Evolutionary conservation across 371 early-diverging fungal genomes (phyloP), one percentile per base, ranked within the genome.

Genomic region (Haplosporangium sp.): DNA sequence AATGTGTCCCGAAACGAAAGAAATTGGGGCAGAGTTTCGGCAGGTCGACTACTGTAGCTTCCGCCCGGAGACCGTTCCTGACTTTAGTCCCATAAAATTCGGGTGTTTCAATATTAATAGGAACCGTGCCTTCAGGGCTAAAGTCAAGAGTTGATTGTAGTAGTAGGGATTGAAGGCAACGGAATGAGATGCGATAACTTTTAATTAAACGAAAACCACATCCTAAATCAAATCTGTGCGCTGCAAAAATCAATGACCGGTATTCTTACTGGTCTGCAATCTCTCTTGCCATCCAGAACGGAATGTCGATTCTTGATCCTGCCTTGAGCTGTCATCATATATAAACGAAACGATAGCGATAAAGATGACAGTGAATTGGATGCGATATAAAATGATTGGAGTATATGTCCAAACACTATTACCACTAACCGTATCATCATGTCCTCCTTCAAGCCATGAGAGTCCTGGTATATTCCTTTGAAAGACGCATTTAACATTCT

Each of bases 261-360:
- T 9, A 53, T 9, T 59, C 59, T 83, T 83, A 69, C 85, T 86
- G 68, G 55, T 65, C 50, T 64, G 83, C 53, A 81, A 81, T 38
- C 68, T 74, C 68, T 66, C 81, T 42, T 62, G 85, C 87, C 20
- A 88, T 54, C 89, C 89, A 88, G 76, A 74, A 88, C 7, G 89
- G 89, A 2, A 88, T 76, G 54, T 88, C 89, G 43, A 88, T 59
- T 20, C 82, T 80, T 18, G 84, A 80, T 40, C 84, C 79, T 50
- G 84, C 84, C 37, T 76, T 73, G 13, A 88, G 81, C 85, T 86
- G 37, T 6, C 13, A 38, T 52, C 21, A 38, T 8, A 21, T 1
- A 10, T 36, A 37, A 21, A 41, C 37, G 45, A 29, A 6, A 42
- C 12, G 16, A 14, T 42, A 13, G 37, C 6, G 18, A 5, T 10